Base-by-base conservation (phyloP, 139 green algal genomes). In the Gonium pectorale region DNA sequence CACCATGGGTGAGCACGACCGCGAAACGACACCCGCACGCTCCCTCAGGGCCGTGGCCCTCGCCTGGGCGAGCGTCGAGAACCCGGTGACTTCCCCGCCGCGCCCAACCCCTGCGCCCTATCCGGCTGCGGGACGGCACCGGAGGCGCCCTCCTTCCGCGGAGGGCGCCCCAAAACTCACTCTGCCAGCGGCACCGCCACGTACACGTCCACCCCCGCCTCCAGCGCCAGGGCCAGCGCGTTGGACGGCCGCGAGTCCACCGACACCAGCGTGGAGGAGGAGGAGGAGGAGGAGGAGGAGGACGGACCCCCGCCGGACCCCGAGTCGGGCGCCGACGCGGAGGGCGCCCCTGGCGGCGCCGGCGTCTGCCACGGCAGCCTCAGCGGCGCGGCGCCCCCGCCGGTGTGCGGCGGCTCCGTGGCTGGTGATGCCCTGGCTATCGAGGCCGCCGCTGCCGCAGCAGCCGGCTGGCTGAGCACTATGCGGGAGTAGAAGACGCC, bases 401-500 rank as follows among this genome's bases (percentile, higher is more conserved):
- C 66, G 11, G 66, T 21, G 41, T 38, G 40, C 13, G 41, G 40
- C 24, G 21, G 38, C 35, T 4, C 9, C n/a, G n/a, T n/a, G n/a
- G n/a, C n/a, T n/a, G n/a, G n/a, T n/a, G n/a, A n/a, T n/a, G n/a
- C n/a, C n/a, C n/a, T n/a, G n/a, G n/a, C n/a, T n/a, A n/a, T n/a
- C n/a, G n/a, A n/a, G n/a, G 44, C 49, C 4, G 24, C 67, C 41
- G n/a, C 51, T 79, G 49, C 33, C 0, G 29, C 43, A 3, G 41
- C 24, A 3, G 6, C 24, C 35, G 51, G 73, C 73, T 69, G 73
- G 27, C 52, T 68, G 6, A 82, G 56, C 41, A 82, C 74, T 11
- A 82, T 56, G 37, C 74, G 52, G 0, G 74, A 37, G 74, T 82
- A 82, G 38, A 71, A 82, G 56, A 82, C 31, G 27, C 59, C 74